Base-by-base conservation (phyloP, 345 rosid species). In the Eucalyptus pumila region DNA sequence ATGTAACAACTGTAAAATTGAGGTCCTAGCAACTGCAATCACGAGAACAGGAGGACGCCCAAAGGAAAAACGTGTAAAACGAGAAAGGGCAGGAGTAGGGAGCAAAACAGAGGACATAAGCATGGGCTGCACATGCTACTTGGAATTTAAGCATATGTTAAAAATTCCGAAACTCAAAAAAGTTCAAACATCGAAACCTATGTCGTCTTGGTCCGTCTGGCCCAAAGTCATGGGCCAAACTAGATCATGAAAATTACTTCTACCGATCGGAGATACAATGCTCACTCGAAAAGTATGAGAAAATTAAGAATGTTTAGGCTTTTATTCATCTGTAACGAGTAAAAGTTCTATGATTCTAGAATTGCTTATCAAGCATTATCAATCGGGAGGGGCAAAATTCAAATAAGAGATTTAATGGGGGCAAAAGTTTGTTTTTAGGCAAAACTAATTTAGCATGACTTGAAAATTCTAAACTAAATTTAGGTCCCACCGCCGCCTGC, bases 261-360 rank as follows among this genome's bases (percentile, higher is more conserved):
- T 19, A 40, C 45, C 5, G 13, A 72, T 37, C 5, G 42, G 42
- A 42, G 4, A 21, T 72, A 72, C 9, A 3, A 21, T 11, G 40
- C 7, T 19, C 23, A 6, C 27, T 34, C 0, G 2, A 19, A 72
- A 32, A 5, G 17, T 3, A 1, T 1, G 2, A 37, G 26, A 72
- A 34, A 17, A 34, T 72, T 34, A 9, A 69, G 19, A 34, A 16
- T 3, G 14, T 72, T 34, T 34, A 72, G 24, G 42, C 13, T 21
- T 32, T 72, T 34, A 72, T 40, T 72, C 27, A 72, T 72, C 5
- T 10, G 45, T 76, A 72, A 37, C 5, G 0, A 13, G 42, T 4
- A 15, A 23, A 67, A 2, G 34, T 76, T 76, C 5, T 47, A 11
- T 21, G 42, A 69, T 16, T 17, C 24, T 69, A 8, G 80, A 67